Percentiles rank a stretch among this genome's conserved stretches.
These are phyloP conservation scores for Heterobasidion annosum DNA, from an alignment of 1,284 basidiomycete species.

Conservation along the genomic window DNA sequence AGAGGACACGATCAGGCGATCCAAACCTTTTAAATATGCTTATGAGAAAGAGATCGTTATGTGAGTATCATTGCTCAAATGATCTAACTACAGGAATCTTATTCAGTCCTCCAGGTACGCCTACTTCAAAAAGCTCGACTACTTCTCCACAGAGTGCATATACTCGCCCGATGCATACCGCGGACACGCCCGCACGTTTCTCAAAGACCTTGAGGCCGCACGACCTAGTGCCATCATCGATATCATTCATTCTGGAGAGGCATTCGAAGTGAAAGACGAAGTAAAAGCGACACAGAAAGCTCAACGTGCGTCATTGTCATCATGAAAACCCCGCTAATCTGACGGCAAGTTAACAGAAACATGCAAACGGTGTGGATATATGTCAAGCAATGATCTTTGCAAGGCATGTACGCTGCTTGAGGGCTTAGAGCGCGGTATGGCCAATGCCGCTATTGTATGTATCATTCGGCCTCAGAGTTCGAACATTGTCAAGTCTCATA, in stretches of 20 bases:
- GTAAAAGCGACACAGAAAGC: conserved; percentile 69
- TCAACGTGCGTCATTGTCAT: conserved; percentile 51
- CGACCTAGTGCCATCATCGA: conserved; percentile 94
- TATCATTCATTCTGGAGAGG: conserved; percentile 94
- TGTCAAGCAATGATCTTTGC: conserved; percentile 87
- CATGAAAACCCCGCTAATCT: background rate
- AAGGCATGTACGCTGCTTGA: conserved; percentile 90
- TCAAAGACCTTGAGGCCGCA: conserved; percentile 93
- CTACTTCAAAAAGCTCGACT: conserved; percentile 97
- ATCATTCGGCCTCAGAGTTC: background rate
- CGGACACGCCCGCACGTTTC: conserved; percentile 88
- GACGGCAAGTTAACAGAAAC: conserved; percentile 46
- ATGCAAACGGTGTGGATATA: conserved; percentile 85
- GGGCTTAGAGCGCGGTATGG: conserved; percentile 82
- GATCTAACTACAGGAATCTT: background rate
- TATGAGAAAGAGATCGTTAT: conserved; percentile 99
- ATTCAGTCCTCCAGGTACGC: conserved; percentile 66
- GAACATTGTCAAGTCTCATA: no score
- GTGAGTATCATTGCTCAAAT: conserved; percentile 33
- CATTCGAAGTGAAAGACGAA: conserved; percentile 73
- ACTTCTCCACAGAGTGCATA: conserved; percentile 99
- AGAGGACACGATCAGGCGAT: conserved; percentile 91
- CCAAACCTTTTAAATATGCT: conserved; percentile 98
- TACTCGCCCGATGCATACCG: conserved; percentile 98
- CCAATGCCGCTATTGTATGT: conserved; percentile 57